Percentiles rank a stretch among this genome's conserved stretches.
phyloP scores from a whole-genome alignment of 208 protist species.

The Willaertia magna region DNA sequence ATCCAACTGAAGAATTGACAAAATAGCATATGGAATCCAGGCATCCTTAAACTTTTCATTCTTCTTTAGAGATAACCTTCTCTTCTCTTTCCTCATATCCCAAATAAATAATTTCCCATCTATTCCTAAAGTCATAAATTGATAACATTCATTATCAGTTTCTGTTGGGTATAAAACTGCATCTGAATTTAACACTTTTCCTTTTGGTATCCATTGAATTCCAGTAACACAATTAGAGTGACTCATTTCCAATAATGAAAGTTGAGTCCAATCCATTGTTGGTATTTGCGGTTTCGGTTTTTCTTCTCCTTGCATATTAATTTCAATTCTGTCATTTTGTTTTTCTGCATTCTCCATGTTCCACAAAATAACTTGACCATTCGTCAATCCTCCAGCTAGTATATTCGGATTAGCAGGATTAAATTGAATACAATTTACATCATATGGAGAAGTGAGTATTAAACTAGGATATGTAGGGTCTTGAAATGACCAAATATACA shows the following conservation, averaged over 20 bases:
- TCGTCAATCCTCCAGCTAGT: conserved; percentile 61
- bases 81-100: conserved; percentile 63
- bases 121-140: conserved; percentile 67
- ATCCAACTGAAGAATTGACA: not conserved
- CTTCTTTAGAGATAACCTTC: conserved; percentile 22
- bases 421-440: conserved; percentile 69
- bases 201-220: conserved; percentile 12
- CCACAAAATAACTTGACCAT: conserved; percentile 73
- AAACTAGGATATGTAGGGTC: conserved; percentile 72
- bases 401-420: conserved; percentile 57
- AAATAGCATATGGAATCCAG: not conserved
- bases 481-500: conserved; percentile 66
- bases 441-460: conserved; percentile 60
- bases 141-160: conserved; percentile 35
- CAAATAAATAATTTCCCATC: conserved; percentile 66
- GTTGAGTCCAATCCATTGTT: not conserved
- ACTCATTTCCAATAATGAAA: conserved; percentile 49
- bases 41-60: not conserved
- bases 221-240: conserved; percentile 16
- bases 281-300: not conserved
- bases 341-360: conserved; percentile 39
- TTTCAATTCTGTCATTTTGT: not conserved
- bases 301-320: not conserved
- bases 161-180: not conserved
- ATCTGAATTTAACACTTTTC: conserved; percentile 11